Evolutionary conservation across 2,329 filamentous ascomycete genomes (phyloP), one percentile per base, ranked within the genome.

Genomic region (Albifimbria verrucaria): DNA sequence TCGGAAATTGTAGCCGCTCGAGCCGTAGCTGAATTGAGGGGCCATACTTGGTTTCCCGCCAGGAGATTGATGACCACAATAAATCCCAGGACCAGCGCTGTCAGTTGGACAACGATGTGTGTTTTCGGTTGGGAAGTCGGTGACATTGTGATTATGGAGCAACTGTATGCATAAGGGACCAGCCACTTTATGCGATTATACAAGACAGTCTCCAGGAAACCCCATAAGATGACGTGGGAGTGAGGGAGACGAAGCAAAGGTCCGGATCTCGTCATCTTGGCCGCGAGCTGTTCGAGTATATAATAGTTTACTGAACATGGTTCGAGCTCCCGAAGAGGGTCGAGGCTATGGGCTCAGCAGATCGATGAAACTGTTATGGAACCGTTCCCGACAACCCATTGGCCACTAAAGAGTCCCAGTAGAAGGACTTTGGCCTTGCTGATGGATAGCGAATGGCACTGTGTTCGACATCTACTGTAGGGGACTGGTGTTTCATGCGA

Each of bases 21-120:
- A 2, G 20, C 21, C 44, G 11, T 26, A 12, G 44, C 22, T 9
- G 23, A n/a, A 23, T 26, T 47, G 44, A 47, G 44, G 11, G 44
- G 44, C 44, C 44, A 47, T 7, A 47, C 44, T 26, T 47, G 44
- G 6, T 47, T 47, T 18, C 44, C 44, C 17, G 44, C 44, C 44
- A 47, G 44, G 44, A 47, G 21, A 47, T 47, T 47, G 18, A 47
- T 25, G 6, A 26, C 10, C 23, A 47, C 11, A 9, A 47, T 25
- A n/a, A 47, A 47, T 9, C 21, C 44, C 44, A 47, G 12, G 21
- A 47, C 23, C 22, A 47, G 23, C 6, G 21, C 26, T 9, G 25
- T 15, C 21, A 47, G 21, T 23, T 21, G n/a, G n/a, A 45, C 32
- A 39, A n/a, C 32, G 32, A 39, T n/a, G 18, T 39, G 15, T 17